phyloP scores from a whole-genome alignment of 2,329 filamentous ascomycete species.

The Amesomyces nigricolor region DNA sequence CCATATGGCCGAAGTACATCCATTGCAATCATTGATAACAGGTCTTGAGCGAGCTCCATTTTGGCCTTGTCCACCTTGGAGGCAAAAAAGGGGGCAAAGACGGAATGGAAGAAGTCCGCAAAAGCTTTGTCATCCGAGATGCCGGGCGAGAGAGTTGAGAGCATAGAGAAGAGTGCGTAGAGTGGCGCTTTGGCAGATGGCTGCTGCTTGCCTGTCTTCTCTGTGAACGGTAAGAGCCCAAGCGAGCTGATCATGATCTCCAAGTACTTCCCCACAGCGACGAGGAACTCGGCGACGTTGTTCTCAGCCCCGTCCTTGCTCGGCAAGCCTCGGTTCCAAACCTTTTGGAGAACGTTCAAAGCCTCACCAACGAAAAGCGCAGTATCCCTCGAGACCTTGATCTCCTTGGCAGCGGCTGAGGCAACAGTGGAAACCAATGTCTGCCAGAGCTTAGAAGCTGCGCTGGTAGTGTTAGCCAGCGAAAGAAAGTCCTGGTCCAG shows the following conservation, averaged over 20 bases:
- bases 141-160: slow-evolving; percentile 47
- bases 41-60: slow-evolving; percentile 44
- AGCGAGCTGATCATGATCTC: slow-evolving; percentile 46
- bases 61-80: slow-evolving; percentile 41
- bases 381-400: slow-evolving; percentile 80
- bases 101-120: slow-evolving; percentile 41
- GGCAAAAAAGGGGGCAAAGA: slow-evolving; percentile 55
- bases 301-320: slow-evolving; percentile 43
- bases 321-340: slow-evolving; percentile 57
- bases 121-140: slow-evolving; percentile 43
- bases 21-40: slow-evolving; percentile 45
- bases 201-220: slow-evolving; percentile 50
- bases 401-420: slow-evolving; percentile 72
- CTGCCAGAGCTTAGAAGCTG: slow-evolving; percentile 51
- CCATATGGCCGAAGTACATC: slow-evolving; percentile 43
- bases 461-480: slow-evolving; percentile 55
- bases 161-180: slow-evolving; percentile 58
- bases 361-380: slow-evolving; percentile 71
- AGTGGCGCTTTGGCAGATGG: slow-evolving; percentile 54
- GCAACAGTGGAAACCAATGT: slow-evolving; percentile 58
- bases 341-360: slow-evolving; percentile 59
- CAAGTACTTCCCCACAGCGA: slow-evolving; percentile 48
- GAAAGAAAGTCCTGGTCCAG: slow-evolving; percentile 57
- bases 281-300: slow-evolving; percentile 46
- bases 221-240: slow-evolving; percentile 57